phyloP scores from a whole-genome alignment of 148 eudicot genomes.

The Diospyros lotus region DNA sequence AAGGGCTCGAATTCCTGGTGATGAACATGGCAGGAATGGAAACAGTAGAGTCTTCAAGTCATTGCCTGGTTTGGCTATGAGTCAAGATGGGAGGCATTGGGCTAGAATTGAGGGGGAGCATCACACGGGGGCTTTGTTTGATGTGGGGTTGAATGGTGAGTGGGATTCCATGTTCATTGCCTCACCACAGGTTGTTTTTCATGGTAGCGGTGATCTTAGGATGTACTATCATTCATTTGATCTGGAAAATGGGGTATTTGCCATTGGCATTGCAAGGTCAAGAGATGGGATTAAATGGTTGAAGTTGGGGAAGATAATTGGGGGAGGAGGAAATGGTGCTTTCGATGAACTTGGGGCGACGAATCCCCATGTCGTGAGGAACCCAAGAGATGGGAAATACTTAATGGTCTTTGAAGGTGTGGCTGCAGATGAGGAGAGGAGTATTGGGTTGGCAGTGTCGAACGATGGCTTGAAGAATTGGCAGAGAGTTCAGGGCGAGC shows the following conservation, averaged over 20 bases:
- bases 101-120: slow-evolving; percentile 92
- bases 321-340: slow-evolving; percentile 28
- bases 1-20: not conserved
- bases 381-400: slow-evolving; percentile 50
- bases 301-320: slow-evolving; percentile 58
- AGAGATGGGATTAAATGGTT: slow-evolving; percentile 81
- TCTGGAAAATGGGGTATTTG: slow-evolving; percentile 31
- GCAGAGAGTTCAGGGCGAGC: slow-evolving; percentile 36
- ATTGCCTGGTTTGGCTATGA: slow-evolving; percentile 86
- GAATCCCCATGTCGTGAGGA: slow-evolving; percentile 49
- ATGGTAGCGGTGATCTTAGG: slow-evolving; percentile 52
- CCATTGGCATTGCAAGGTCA: slow-evolving; percentile 67
- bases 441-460: slow-evolving; percentile 64
- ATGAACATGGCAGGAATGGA: not conserved
- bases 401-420: slow-evolving; percentile 83
- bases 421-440: slow-evolving; percentile 44
- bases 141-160: slow-evolving; percentile 63
- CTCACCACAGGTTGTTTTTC: slow-evolving; percentile 77
- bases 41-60: slow-evolving; percentile 33
- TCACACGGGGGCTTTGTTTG: slow-evolving; percentile 78
- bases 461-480: slow-evolving; percentile 62
- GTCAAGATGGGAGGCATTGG: slow-evolving; percentile 94
- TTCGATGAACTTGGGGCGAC: slow-evolving; percentile 62
- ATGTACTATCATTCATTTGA: slow-evolving; percentile 83
- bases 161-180: slow-evolving; percentile 79